Evolutionary conservation across 2,329 filamentous ascomycete species (phyloP).

Genomic region (Botryotinia convoluta): DNA sequence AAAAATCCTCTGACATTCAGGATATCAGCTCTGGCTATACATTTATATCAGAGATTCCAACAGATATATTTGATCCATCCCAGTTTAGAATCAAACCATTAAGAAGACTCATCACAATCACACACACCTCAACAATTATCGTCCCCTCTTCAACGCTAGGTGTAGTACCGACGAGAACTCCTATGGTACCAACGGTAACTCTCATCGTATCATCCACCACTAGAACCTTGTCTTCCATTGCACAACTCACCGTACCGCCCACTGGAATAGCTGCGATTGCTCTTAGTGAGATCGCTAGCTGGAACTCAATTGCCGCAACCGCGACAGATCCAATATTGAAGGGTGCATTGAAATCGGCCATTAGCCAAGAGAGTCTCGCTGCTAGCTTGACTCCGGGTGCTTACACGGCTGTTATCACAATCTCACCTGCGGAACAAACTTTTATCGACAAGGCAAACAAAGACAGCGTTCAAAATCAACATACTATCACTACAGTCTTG

Average conservation of each 20-base stretch:
- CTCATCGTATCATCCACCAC: neutral
- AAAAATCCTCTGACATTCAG: neutral
- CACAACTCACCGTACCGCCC: neutral
- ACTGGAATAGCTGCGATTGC: neutral
- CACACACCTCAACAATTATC: neutral
- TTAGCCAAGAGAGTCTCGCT: neutral
- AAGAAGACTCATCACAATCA: neutral
- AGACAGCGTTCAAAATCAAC: accelerated
- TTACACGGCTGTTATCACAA: neutral
- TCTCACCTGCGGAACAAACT: neutral
- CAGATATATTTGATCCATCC: neutral
- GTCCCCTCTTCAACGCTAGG: neutral
- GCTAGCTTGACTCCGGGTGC: neutral
- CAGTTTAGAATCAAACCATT: neutral
- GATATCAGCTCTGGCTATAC: neutral
- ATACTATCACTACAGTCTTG: neutral
- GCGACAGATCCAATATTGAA: neutral
- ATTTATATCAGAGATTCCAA: neutral
- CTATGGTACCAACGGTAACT: neutral
- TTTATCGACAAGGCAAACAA: neutral
- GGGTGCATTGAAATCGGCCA: neutral
- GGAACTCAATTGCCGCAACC: neutral
- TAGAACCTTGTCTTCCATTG: neutral
- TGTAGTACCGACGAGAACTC: neutral
- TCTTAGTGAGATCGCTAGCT: neutral